Evolutionary conservation across 2,329 filamentous ascomycete genomes (phyloP), one percentile per base, ranked within the genome.

Genomic region (Neocucurbitaria cava): DNA sequence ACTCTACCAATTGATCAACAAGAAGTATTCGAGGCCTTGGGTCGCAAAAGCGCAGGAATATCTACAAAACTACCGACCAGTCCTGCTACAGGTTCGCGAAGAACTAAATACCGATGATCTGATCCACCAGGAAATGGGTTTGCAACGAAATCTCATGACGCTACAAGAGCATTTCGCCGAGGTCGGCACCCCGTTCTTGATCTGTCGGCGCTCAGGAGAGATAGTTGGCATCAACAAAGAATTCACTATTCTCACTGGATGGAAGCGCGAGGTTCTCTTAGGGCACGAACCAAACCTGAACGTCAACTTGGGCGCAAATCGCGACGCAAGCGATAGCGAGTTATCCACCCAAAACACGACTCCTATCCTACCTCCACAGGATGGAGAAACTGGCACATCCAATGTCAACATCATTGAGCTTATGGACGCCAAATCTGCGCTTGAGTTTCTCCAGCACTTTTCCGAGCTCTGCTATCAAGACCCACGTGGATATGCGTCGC

Each of bases 81-180:
- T 92, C 0, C 95, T 99, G 72, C 94, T 98, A 59, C 89, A 92
- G 10, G 96, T 92, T 58, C 96, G 91, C 18, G 90, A 91, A 68
- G 92, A 91, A n/a, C 81, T 98, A 56, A 93, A 92, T 61, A 83
- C 88, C 17, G 89, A 95, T 68, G 95, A 99, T 75, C 81, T 98
- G 24, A 88, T 99, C 20, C 97, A 98, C 75, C 96, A 96, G 90
- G 95, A 99, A 75, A 96, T 96, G 77, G 96, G 91, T 69, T 92
- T 98, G 71, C 95, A 99, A 76, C 87, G 95, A 33, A 96, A 92
- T 0, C 82, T 98, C 10, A 92, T 92, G 70, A 92, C 96, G 72
- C 96, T 96, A 68, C 92, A 98, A 71, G 92, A 96, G 61, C 89
- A 96, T 63, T 90, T 97, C 80, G 87, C 91, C 52, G 88, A 92